phyloP scores from a whole-genome alignment of 1,139 yeast genomes.

The Protomyces pachydermus region DNA sequence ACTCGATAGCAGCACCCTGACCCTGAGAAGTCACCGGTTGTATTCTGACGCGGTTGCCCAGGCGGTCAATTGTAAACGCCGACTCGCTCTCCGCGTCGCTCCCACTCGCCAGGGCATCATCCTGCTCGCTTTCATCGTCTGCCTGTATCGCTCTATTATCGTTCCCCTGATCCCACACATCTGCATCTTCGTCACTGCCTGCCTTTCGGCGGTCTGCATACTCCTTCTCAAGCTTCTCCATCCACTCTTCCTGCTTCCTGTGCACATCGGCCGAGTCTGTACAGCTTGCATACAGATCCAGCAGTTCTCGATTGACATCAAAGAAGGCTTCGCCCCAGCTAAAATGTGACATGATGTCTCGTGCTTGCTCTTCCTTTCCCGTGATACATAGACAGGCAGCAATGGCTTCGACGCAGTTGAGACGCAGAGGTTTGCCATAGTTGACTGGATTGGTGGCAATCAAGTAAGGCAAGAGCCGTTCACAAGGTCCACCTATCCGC shows the following conservation, averaged over 20 bases:
- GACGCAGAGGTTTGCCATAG: conserved; percentile 93
- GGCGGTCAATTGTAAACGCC: conserved; percentile 10
- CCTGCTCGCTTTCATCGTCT: conserved; percentile 1
- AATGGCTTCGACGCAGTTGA: conserved; percentile 93
- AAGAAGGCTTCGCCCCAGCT: conserved; percentile 91
- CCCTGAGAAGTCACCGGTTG: not conserved
- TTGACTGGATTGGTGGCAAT: conserved; percentile 82
- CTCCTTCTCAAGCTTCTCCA: conserved; percentile 63
- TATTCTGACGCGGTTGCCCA: conserved; percentile 11
- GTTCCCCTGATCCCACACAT: conserved; percentile 76
- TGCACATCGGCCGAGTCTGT: conserved; percentile 72
- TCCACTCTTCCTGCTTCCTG: conserved; percentile 71
- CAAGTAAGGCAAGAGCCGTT: conserved; percentile 44
- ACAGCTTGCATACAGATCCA: conserved; percentile 70
- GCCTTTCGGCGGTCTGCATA: conserved; percentile 57
- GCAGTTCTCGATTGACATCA: conserved; percentile 71
- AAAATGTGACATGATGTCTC: conserved; percentile 64
- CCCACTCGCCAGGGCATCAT: not conserved
- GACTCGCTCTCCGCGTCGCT: not conserved
- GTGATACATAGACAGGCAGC: conserved; percentile 97
- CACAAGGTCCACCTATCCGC: conserved; percentile 87
- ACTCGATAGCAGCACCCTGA: not conserved
- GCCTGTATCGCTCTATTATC: conserved; percentile 45
- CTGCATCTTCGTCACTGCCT: conserved; percentile 43
- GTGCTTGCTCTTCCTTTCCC: conserved; percentile 89